Conservation (phyloP, 371 early-diverging fungal genomes). For the Sporodiniella umbellata region DNA sequence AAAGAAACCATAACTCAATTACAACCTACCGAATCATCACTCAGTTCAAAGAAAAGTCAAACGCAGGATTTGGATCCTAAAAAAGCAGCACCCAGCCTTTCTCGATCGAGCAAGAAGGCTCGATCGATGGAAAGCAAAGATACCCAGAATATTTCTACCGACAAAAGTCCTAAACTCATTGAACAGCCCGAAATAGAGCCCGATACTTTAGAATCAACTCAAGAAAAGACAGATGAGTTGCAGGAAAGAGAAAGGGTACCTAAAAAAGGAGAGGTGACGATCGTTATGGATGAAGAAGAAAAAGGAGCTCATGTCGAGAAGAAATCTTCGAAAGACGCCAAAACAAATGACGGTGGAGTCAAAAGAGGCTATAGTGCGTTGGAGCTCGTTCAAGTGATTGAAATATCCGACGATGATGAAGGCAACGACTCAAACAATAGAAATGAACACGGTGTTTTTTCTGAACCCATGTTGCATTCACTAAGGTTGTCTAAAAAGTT, state of each 20-base stretch:
- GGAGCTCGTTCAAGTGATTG: not conserved
- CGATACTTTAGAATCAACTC: not conserved
- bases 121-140: too few relatives aligned
- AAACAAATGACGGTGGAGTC: not conserved
- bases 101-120: too few relatives aligned
- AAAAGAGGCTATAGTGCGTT: not conserved
- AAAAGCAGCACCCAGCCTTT: too few relatives aligned
- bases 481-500: conserved; percentile 12
- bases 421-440: not conserved
- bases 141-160: too few relatives aligned
- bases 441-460: not conserved
- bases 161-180: too few relatives aligned
- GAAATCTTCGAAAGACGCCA: not conserved
- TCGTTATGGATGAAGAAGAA: not conserved
- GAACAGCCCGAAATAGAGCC: too few relatives aligned
- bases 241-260: not conserved
- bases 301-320: not conserved
- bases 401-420: conserved; percentile 14
- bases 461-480: conserved; percentile 1
- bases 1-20: too few relatives aligned
- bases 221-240: not conserved
- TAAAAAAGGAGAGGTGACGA: not conserved
- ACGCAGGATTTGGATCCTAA: too few relatives aligned
- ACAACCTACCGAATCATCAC: too few relatives aligned
- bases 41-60: too few relatives aligned